Percentiles rank a stretch among this genome's conserved stretches.
phyloP scores from a whole-genome alignment of 164 flowering plant species.

The Berberis thunbergii region DNA sequence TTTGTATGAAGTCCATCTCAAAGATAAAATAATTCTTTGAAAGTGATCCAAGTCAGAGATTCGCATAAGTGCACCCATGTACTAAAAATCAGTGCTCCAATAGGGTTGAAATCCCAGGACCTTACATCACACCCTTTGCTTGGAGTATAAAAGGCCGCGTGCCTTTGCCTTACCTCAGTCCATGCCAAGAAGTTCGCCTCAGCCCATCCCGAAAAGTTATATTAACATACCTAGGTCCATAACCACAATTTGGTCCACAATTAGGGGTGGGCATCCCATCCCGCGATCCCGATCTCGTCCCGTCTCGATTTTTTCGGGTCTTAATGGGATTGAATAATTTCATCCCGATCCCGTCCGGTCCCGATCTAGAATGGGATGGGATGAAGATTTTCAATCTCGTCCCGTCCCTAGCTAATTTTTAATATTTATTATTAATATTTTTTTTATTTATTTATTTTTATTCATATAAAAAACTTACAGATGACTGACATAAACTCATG shows the following conservation, averaged over 20 bases:
- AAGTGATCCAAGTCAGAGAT: constrained; percentile 52
- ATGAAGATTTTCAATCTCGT: too few relatives aligned
- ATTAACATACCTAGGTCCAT: constrained; percentile 77
- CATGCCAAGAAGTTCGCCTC: constrained; percentile 24
- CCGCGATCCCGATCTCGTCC: too few relatives aligned
- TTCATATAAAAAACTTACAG: too few relatives aligned
- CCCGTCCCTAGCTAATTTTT: too few relatives aligned
- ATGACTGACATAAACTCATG: too few relatives aligned
- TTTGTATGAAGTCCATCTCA: constrained; percentile 94
- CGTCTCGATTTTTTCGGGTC: too few relatives aligned
- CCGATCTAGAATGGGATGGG: too few relatives aligned
- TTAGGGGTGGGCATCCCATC: too few relatives aligned
- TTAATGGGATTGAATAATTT: too few relatives aligned
- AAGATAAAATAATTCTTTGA: constrained; percentile 62
- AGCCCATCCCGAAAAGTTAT: constrained; percentile 62
- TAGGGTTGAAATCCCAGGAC: constrained; percentile 88
- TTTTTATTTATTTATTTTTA: too few relatives aligned
- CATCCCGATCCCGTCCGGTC: too few relatives aligned
- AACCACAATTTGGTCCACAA: constrained; percentile 93
- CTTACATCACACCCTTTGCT: constrained; percentile 94
- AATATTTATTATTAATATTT: too few relatives aligned
- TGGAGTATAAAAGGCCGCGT: constrained; percentile 77
- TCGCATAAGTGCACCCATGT: constrained; percentile 59
- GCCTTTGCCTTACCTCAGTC: constrained; percentile 43
- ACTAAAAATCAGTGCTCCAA: constrained; percentile 90